phyloP scores from a whole-genome alignment of 495 filamentous ascomycete genomes.

The Hypoxylon subgilvum region DNA sequence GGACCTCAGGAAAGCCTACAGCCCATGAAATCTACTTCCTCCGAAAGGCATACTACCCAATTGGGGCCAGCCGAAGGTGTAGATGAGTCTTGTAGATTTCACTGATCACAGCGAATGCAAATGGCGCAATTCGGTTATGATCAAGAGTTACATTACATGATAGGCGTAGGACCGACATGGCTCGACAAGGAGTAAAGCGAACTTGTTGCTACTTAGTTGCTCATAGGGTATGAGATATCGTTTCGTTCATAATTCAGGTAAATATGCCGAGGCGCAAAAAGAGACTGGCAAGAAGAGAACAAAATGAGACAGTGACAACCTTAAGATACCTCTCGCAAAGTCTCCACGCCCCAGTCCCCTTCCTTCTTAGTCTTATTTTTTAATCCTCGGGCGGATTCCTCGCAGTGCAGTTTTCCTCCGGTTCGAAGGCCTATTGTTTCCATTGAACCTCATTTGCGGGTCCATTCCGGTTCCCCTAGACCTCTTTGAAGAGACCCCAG shows the following conservation, averaged over 20 bases:
- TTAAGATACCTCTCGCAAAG: slow-evolving; percentile 7
- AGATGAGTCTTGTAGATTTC: too few relatives aligned
- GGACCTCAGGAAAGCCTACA: too few relatives aligned
- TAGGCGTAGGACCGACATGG: too few relatives aligned
- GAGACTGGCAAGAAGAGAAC: background rate
- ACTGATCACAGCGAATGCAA: too few relatives aligned
- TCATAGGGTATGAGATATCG: background rate
- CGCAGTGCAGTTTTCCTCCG: background rate
- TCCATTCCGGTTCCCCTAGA: slow-evolving; percentile 36
- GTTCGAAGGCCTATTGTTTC: too few relatives aligned
- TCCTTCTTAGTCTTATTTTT: background rate
- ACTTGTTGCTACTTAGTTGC: background rate
- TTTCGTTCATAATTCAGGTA: slow-evolving; percentile 27
- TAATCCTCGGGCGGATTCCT: background rate
- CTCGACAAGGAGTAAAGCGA: slow-evolving; percentile 5
- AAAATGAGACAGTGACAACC: too few relatives aligned
- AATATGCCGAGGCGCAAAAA: slow-evolving; percentile 2
- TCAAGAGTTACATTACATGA: too few relatives aligned
- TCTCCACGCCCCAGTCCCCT: background rate
- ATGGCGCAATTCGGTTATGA: too few relatives aligned
- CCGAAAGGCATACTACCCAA: too few relatives aligned
- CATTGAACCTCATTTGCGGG: background rate
- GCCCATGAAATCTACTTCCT: too few relatives aligned
- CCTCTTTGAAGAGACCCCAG: slow-evolving; percentile 77
- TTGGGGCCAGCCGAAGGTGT: too few relatives aligned